These are phyloP conservation scores for Quercus berberidifolia DNA, from an alignment of 306 rosid species.

Conservation along the genomic window DNA sequence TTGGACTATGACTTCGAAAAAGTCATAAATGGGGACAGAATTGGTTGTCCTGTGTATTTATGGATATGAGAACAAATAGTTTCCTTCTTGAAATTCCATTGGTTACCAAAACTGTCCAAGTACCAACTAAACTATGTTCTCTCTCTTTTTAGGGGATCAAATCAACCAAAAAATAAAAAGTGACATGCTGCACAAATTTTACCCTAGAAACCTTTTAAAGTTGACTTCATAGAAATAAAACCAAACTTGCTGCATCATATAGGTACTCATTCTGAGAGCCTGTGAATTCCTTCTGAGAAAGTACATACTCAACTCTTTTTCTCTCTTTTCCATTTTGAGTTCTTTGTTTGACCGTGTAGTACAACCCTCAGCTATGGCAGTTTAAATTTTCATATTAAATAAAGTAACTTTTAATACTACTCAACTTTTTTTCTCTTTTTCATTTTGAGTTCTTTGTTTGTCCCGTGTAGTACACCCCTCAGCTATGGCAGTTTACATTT, in stretches of 20 bases:
- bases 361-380: not conserved
- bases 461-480: too few species aligned
- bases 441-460: not conserved
- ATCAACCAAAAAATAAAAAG: not conserved
- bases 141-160: too few species aligned
- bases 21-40: not conserved
- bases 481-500: not conserved
- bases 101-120: not conserved
- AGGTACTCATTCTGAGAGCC: not conserved
- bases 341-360: not conserved
- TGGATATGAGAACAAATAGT: not conserved
- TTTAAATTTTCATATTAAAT: not conserved
- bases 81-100: not conserved
- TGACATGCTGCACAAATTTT: not conserved
- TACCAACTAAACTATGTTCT: not conserved
- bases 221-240: not conserved
- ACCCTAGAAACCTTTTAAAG: not conserved
- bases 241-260: not conserved
- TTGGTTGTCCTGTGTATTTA: not conserved
- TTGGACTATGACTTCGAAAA: not conserved
- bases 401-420: not conserved
- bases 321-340: not conserved
- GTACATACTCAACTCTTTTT: too few species aligned
- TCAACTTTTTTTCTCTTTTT: not conserved
- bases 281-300: not conserved